Conservation (phyloP, 208 protist species). For the Borovskyia barvae region DNA sequence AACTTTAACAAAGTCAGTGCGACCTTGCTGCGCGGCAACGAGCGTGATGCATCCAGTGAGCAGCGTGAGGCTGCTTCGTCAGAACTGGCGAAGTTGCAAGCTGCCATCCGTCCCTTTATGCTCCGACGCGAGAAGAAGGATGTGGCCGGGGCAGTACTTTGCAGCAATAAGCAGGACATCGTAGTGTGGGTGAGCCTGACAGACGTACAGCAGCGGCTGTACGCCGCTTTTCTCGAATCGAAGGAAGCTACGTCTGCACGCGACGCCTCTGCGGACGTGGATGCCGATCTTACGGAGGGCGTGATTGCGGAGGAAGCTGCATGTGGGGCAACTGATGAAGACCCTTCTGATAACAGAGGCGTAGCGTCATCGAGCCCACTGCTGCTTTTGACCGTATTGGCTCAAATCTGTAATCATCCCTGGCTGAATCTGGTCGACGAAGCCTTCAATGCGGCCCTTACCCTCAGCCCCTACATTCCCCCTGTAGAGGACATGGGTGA, state of each 20-base stretch:
- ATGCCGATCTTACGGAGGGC: constrained; percentile 10
- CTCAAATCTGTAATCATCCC: constrained; percentile 74
- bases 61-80: constrained; percentile 30
- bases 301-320: neutral
- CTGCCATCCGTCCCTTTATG: constrained; percentile 66
- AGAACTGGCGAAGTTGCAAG: constrained; percentile 52
- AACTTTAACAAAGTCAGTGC: constrained; percentile 47
- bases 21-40: constrained; percentile 70
- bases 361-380: constrained; percentile 31
- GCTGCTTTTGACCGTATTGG: constrained; percentile 63
- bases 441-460: constrained; percentile 42
- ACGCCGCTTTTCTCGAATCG: constrained; percentile 48
- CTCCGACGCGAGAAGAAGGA: constrained; percentile 77
- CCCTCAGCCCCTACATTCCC: constrained; percentile 17
- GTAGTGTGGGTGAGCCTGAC: constrained; percentile 76
- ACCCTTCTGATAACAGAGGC: neutral
- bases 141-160: constrained; percentile 21
- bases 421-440: constrained; percentile 68
- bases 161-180: constrained; percentile 61
- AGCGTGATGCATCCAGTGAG: constrained; percentile 58
- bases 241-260: constrained; percentile 16
- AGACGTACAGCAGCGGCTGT: constrained; percentile 57
- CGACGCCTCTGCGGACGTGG: neutral
- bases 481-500: constrained; percentile 49
- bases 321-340: too few relatives aligned